Conservation (phyloP, 1,284 basidiomycete species). For the Ceratobasidium sp. region DNA sequence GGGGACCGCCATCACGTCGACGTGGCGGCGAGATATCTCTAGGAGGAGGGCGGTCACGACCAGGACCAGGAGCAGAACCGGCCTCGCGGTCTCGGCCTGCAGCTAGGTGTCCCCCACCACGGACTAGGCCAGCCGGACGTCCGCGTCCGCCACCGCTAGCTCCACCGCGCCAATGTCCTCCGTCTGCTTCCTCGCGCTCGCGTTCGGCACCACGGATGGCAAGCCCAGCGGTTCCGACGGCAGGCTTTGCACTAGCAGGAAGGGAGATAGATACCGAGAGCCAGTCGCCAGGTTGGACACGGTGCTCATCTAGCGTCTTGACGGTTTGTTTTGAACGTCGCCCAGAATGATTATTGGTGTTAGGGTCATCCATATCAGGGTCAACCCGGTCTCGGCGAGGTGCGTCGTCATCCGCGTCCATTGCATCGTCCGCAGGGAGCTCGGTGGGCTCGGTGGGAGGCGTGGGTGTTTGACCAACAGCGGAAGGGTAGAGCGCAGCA, state of each 20-base stretch:
- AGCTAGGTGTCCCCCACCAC: conserved; percentile 34
- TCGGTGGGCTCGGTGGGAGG: conserved; percentile 27
- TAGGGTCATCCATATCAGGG: conserved; percentile 61
- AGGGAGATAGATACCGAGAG: conserved; percentile 74
- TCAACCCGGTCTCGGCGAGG: conserved; percentile 52
- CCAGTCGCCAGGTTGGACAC: conserved; percentile 81
- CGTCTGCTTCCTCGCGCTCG: conserved; percentile 28
- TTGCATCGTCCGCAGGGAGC: conserved; percentile 64
- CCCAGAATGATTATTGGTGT: conserved; percentile 53
- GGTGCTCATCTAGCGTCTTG: conserved; percentile 75
- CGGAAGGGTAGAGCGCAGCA: conserved; percentile 63
- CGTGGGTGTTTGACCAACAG: conserved; percentile 14
- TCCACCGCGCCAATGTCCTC: conserved; percentile 46
- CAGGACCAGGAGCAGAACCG: not conserved
- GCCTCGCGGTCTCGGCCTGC: conserved; percentile 26
- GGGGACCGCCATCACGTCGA: not conserved
- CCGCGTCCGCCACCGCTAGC: conserved; percentile 35
- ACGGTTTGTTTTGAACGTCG: conserved; percentile 21
- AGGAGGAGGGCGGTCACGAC: conserved; percentile 7
- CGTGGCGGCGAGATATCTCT: conserved; percentile 33
- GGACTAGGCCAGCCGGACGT: conserved; percentile 40
- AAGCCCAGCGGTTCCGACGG: conserved; percentile 11
- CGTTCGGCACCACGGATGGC: conserved; percentile 34
- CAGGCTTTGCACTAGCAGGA: conserved; percentile 55
- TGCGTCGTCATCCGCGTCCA: conserved; percentile 49